Base-by-base conservation (phyloP, 495 filamentous ascomycete genomes). In the Talaromyces proteolyticus region DNA sequence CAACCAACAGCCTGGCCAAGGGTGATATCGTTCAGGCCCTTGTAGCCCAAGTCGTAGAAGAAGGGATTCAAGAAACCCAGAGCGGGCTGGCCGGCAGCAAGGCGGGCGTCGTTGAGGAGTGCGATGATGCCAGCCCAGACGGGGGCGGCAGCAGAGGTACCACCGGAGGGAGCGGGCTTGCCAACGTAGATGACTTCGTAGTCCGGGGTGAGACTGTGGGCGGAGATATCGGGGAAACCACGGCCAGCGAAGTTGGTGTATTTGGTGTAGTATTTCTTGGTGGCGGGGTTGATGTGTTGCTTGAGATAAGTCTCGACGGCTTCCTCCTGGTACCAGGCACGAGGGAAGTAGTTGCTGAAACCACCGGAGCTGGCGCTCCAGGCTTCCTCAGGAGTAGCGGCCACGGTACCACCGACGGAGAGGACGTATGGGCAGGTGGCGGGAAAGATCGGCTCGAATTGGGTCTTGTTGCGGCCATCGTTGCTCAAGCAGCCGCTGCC, bases 41-140 rank as follows among this genome's bases (percentile, higher is more conserved):
- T 50, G 38, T 65, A 62, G 10, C 69, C 80, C 6, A 54, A 63
- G 8, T 67, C 66, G 65, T 89, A 91, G 22, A 91, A 56, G 82
- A 82, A 87, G 0, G 86, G 86, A 60, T 91, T 91, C 25, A 89
- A 57, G 70, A 89, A 90, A 0, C 87, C 87, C 46, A 91, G 59
- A 0, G 76, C 64, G 0, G 78, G 67, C 57, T 79, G 63, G 18
- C 76, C 76, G 16, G 69, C 70, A 1, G 73, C 63, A 36, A 83
- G 64, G 1, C 83, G 72, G 0, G 81, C 85, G 53, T 85, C 84
- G 52, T 90, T 89, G 36, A 91, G 68, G 16, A 89, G 65, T 0
- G 74, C 74, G 7, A 91, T 61, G 17, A 91, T 61, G 14, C 77
- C 84, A 3, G 79, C 75, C 17, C 85, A 79, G 0, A 80, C 67